phyloP scores from a whole-genome alignment of 345 rosid genomes.

The Conringia planisiliqua region DNA sequence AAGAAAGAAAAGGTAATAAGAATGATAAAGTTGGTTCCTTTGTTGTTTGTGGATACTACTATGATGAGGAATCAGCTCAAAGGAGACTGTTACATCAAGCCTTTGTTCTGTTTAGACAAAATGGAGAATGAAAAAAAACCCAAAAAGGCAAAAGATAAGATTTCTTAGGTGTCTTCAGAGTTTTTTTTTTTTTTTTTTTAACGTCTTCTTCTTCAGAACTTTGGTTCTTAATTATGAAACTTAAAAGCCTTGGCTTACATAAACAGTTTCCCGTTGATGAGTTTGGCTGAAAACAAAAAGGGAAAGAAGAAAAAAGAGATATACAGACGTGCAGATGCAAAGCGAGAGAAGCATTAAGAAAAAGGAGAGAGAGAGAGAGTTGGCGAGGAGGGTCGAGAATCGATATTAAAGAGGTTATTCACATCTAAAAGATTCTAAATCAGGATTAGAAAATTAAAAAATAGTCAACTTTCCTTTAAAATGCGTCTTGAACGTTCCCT shows the following conservation, averaged over 20 bases:
- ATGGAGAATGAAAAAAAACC: background rate
- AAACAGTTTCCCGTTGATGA: background rate
- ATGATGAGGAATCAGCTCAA: background rate
- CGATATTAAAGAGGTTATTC: background rate
- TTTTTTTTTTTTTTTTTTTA: background rate
- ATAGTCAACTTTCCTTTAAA: background rate
- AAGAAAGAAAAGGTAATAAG: background rate
- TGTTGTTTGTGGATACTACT: background rate
- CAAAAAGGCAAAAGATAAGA: background rate
- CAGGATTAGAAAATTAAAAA: background rate
- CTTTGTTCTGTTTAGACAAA: background rate
- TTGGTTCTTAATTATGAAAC: background rate
- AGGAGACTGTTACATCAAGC: background rate
- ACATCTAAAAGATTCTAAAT: background rate
- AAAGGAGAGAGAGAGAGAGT: background rate
- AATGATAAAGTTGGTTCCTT: background rate
- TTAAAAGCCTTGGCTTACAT: background rate
- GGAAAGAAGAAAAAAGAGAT: background rate
- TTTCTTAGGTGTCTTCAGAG: background rate
- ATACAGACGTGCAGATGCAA: background rate
- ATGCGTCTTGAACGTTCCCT: background rate
- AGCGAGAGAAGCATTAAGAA: background rate
- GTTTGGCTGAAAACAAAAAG: background rate
- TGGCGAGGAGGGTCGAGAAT: slow-evolving; percentile 12
- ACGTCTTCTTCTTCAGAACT: background rate